These are phyloP conservation scores for Ceratocystis harringtonii DNA, from an alignment of 2,329 filamentous ascomycete genomes.

Conservation along the genomic window DNA sequence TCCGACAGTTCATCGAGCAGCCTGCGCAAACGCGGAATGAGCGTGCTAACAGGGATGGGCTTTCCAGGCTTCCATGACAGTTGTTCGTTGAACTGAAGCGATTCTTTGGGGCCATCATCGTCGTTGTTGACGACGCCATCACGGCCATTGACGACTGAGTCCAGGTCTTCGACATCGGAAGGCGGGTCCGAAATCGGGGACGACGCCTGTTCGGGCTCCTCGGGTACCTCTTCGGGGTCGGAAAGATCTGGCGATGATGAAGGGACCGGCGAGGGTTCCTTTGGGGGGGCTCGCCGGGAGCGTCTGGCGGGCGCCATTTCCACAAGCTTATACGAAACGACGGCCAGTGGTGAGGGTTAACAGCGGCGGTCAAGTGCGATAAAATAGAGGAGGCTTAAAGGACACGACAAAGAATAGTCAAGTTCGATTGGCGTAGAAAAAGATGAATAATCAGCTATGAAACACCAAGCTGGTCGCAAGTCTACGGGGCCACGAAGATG, in stretches of 20 bases:
- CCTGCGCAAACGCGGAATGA: slow-evolving; percentile 65
- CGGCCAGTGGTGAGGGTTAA: not conserved
- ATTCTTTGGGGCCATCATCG: slow-evolving; percentile 19
- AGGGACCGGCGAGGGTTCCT: slow-evolving; percentile 11
- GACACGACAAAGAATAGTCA: not conserved
- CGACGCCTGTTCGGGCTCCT: slow-evolving; percentile 13
- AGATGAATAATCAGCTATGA: not conserved
- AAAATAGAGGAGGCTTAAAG: not conserved
- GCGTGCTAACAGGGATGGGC: slow-evolving; percentile 67
- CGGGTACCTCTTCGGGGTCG: slow-evolving; percentile 13
- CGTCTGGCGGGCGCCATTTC: slow-evolving; percentile 17
- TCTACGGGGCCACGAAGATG: not conserved
- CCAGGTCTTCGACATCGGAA: slow-evolving; percentile 15
- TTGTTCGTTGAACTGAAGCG: slow-evolving; percentile 67
- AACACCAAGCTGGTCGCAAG: not conserved
- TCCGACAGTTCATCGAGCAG: slow-evolving; percentile 71
- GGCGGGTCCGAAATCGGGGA: slow-evolving; percentile 17
- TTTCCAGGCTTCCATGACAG: slow-evolving; percentile 86
- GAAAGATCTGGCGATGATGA: slow-evolving; percentile 16
- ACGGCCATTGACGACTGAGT: slow-evolving; percentile 11
- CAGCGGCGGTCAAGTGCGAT: not conserved
- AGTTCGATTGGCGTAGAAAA: not conserved
- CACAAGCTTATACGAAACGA: not conserved
- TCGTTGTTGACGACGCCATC: slow-evolving; percentile 19
- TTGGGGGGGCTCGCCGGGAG: slow-evolving; percentile 15